Conservation (phyloP, 2,329 filamentous ascomycete genomes). For the Colletotrichum euphorbiae region DNA sequence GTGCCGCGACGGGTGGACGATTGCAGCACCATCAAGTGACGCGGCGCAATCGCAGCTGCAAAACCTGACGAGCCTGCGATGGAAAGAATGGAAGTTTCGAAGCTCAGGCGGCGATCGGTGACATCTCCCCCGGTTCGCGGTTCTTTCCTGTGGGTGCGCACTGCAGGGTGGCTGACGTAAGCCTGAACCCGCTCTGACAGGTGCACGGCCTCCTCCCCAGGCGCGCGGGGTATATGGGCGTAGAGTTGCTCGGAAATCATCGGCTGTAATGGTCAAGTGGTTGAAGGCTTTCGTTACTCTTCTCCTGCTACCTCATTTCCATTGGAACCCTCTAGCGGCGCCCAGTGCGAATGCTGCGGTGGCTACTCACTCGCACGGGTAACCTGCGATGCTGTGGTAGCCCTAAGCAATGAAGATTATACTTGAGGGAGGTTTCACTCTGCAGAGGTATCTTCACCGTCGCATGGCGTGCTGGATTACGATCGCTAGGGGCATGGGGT, state of each 20-base stretch:
- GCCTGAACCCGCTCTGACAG: too few relatives aligned
- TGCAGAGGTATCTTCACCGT: slow-evolving; percentile 79
- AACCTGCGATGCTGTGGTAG: slow-evolving; percentile 73
- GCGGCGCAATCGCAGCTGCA: not conserved
- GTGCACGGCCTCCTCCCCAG: not conserved
- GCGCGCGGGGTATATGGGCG: not conserved
- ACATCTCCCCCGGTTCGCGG: not conserved
- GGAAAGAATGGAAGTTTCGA: not conserved
- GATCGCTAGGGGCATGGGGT: slow-evolving; percentile 71
- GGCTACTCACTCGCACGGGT: slow-evolving; percentile 73
- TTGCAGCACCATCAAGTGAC: not conserved
- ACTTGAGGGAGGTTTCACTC: slow-evolving; percentile 79
- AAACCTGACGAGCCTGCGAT: not conserved
- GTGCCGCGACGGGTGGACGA: too few relatives aligned
- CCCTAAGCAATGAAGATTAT: slow-evolving; percentile 77
- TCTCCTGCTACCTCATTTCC: slow-evolving; percentile 64
- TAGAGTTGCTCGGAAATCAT: not conserved
- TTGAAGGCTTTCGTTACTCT: slow-evolving; percentile 67
- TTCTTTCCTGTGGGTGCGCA: not conserved
- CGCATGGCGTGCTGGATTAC: slow-evolving; percentile 77
- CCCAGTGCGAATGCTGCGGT: slow-evolving; percentile 77
- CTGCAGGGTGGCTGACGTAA: slow-evolving; percentile 25
- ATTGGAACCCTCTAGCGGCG: slow-evolving; percentile 67
- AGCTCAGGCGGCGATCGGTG: slow-evolving; percentile 11
- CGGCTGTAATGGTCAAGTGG: slow-evolving; percentile 74